These are phyloP conservation scores for Penicillium sp. DNA, from an alignment of 2,329 filamentous ascomycete species.

Conservation along the genomic window DNA sequence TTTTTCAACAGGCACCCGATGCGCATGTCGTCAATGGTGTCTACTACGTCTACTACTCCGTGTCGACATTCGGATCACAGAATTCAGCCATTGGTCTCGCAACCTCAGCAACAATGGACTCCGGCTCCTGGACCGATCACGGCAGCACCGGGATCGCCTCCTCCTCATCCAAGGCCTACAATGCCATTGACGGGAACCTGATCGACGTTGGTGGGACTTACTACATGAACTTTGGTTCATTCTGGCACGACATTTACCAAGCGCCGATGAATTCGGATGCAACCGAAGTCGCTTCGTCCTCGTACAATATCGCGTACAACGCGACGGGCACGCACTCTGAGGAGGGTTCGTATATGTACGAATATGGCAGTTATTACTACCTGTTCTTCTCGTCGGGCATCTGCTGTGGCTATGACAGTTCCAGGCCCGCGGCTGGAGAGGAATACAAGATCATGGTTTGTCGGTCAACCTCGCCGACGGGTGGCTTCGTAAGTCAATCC, in stretches of 20 bases:
- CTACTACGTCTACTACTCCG: constrained; percentile 68
- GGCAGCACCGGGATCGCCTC: constrained; percentile 40
- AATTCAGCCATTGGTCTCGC: constrained; percentile 63
- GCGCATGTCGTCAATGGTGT: constrained; percentile 57
- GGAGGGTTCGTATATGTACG: constrained; percentile 60
- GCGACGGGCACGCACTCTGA: constrained; percentile 53
- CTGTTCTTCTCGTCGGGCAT: constrained; percentile 63
- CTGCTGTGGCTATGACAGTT: constrained; percentile 61
- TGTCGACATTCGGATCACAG: constrained; percentile 64
- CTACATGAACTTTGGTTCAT: constrained; percentile 66
- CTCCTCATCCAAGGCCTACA: constrained; percentile 50
- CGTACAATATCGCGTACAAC: constrained; percentile 58
- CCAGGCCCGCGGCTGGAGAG: constrained; percentile 54
- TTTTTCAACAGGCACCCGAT: constrained; percentile 59
- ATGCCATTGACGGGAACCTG: constrained; percentile 63
- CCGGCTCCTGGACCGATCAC: constrained; percentile 36
- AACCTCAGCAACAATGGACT: constrained; percentile 48
- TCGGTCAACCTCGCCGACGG: constrained; percentile 54
- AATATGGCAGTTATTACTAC: constrained; percentile 61
- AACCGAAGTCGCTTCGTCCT: constrained; percentile 31
- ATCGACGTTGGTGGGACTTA: constrained; percentile 46
- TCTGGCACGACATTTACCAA: constrained; percentile 67
- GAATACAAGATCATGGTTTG: constrained; percentile 70
- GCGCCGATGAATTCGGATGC: constrained; percentile 50
- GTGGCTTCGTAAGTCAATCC: constrained; percentile 52